Base-by-base conservation (phyloP, 805 yeast species). In the Candida methanosorbosa region DNA sequence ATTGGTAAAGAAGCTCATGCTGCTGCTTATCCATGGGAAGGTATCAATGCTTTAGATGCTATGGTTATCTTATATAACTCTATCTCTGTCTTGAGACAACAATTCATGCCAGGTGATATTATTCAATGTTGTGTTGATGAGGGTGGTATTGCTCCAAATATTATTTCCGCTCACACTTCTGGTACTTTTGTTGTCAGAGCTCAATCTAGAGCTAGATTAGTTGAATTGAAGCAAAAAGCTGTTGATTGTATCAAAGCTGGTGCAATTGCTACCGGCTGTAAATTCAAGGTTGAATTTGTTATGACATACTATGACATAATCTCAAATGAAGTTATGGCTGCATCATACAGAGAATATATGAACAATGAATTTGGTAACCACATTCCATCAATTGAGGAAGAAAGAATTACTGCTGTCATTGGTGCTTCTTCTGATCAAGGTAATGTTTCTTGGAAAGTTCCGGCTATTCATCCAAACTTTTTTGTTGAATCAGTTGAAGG, bases 211-310 rank as follows among this genome's bases (percentile, higher is more conserved):
- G 30, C 30, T n/a, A 37, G 50, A 34, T 36, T 49, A 31, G 45
- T 32, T 13, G 42, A 41, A 22, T 29, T 49, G 27, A 42, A 41
- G 18, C 26, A 27, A 23, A 40, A 58, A 14, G 54, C 61, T 23
- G 55, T 49, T 19, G 57, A 60, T 38, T 49, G 54, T 38, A 30
- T 42, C 28, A 43, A 40, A 24, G 51, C 46, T 9, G 51, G 47
- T 25, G 42, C 48, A 9, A 23, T 44, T 34, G 62, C 45, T 46
- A 61, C 46, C 49, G 65, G 38, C 39, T 58, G 51, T 55, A 53
- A 33, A 27, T 52, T 47, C 34, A 50, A 63, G 2, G 48, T 54
- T 27, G 56, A 52, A 32, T 59, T 54, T 37, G 45, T 46, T 9
- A 42, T 55, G 37, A 54, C 56, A 2, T 49, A 48, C 27, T 32